Evolutionary conservation across 805 yeast genomes (phyloP), one percentile per base, ranked within the genome.

Genomic region (Grigorovia transvaalensis): DNA sequence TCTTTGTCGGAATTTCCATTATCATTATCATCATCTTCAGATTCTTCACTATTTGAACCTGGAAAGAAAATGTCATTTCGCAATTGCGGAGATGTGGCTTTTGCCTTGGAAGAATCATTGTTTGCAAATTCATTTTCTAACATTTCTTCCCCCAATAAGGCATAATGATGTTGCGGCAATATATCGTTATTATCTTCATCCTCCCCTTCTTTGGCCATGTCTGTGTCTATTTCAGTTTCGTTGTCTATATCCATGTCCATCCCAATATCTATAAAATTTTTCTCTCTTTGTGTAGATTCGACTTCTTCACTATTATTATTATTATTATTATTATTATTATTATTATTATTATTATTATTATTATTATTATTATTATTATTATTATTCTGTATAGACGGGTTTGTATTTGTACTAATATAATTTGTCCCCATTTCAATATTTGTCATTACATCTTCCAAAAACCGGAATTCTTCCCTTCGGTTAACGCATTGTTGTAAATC

Each of bases 381-480:
- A 30, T 46, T n/a, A 33, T 44, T 44, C 20, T 23, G 9, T 12
- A 6, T 15, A 4, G 27, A 23, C 27, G 27, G 27, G 3, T 33
- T 33, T 33, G 38, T 33, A 33, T 8, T 33, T 13, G 38, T 13
- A 33, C 38, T 33, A 23, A 23, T 23, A 23, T 23, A 23, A 23
- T 23, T 23, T 23, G 27, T 23, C 27, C 27, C 27, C 27, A 23
- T 23, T 4, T 15, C 40, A 17, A 6, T 42, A 33, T n/a, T 11
- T 15, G 41, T 46, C 18, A 65, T 49, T 8, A 60, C 59, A 44
- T 65, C 67, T 20, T 59, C 56, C 46, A 65, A 44, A 48, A 65
- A 65, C 30, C 57, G 59, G 48, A 56, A 63, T 17, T 57, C 54
- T 38, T 64, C 66, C 27, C 56, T 49, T 44, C 53, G 57, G 2